Base-by-base conservation (phyloP, 176 grass and related monocot species). In the Carex cristatella region DNA sequence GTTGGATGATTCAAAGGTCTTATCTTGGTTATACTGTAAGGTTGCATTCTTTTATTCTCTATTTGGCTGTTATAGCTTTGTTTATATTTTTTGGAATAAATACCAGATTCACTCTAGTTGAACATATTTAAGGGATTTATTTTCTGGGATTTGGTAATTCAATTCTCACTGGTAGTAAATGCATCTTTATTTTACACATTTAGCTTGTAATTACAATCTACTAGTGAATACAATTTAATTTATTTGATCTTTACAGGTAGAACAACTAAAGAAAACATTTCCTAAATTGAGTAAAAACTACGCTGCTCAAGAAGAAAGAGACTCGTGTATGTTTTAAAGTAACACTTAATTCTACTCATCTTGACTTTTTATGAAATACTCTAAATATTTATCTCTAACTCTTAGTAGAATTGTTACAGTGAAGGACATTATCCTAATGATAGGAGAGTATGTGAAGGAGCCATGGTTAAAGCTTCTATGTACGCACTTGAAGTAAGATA, bases 11-110 rank as follows among this genome's bases (percentile, higher is more conserved):
- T 88, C 93, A 49, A 95, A 89, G 88, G 93, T 99, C 81, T 87
- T 99, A 85, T 81, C 83, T 87, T 99, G 96, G 96, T 69, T 99
- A 86, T 94, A 86, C 85, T 95, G 93, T 86, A 99, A 99, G 96
- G 96, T 94, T 84, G 28, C 35, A 48, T 82, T 77, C 76, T 85
- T 74, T 40, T 51, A 12, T 77, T 76, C 35, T 85, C 60, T 68
- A 31, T 19, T 88, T 49, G 46, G 51, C 64, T 71, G 12, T 46
- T 86, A 82, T 31, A 56, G 38, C 31, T 55, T 6, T 48, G 2
- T 65, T 53, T 54, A 30, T 53, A 19, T 54, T 67, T 54, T 54
- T 30, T 83, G 23, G 7, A 30, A 2, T 14, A 44, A 40, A 81
- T 81, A 23, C 11, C 9, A 42, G 55, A 48, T 62, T 44, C 33